A percentile compares a stretch with the other conserved stretches of the same genome.
Evolutionary conservation across 169 alveolate species (phyloP).

Genomic region (Cryptosporidium canis): DNA sequence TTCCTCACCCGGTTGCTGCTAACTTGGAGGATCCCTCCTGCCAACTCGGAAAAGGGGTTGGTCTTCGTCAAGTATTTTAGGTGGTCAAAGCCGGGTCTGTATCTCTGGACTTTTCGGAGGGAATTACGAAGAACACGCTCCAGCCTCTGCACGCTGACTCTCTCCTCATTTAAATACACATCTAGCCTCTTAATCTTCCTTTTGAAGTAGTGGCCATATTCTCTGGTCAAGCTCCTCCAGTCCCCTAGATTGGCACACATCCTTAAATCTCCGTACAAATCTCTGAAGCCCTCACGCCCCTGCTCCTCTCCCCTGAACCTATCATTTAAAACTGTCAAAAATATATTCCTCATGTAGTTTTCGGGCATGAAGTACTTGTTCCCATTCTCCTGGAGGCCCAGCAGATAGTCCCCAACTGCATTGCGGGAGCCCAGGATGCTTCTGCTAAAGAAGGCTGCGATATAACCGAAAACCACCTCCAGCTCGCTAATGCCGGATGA

Average conservation of each 20-base stretch:
- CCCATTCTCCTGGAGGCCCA: constrained; percentile 4
- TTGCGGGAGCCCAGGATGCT: not conserved
- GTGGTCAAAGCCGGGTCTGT: not conserved
- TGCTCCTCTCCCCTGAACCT: not conserved
- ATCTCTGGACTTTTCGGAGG: not conserved
- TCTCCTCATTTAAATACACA: not conserved
- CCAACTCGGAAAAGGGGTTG: constrained; percentile 10
- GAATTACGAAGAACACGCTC: not conserved
- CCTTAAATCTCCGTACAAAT: constrained; percentile 17
- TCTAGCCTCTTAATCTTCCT: constrained; percentile 7
- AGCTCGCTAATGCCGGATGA: not conserved
- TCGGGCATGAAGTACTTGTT: constrained; percentile 41
- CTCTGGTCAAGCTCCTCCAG: not conserved
- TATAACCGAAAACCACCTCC: not conserved
- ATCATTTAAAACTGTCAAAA: constrained; percentile 37
- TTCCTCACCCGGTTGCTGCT: constrained; percentile 21
- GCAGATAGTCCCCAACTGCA: not conserved
- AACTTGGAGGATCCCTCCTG: constrained; percentile 28
- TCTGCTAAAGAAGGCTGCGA: constrained; percentile 3
- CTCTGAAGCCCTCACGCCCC: not conserved
- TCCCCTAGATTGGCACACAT: not conserved
- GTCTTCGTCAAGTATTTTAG: not conserved
- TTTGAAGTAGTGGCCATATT: not conserved
- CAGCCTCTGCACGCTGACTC: not conserved
- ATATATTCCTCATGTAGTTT: constrained; percentile 11